Conservation (phyloP, 2,329 filamentous ascomycete species). For the Exophiala oligosperma region DNA sequence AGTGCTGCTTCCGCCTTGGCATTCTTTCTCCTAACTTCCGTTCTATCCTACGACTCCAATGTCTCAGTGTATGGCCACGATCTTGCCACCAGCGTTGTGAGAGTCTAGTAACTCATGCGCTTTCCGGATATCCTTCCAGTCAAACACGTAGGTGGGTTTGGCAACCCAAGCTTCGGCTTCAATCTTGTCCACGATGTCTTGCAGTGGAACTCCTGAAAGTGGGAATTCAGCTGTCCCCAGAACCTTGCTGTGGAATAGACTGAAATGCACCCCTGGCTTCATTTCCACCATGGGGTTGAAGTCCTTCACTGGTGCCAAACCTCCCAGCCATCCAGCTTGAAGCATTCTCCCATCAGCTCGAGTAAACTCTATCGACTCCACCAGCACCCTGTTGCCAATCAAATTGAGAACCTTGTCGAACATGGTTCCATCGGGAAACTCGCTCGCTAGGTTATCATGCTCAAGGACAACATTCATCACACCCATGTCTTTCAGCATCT, state of each 20-base stretch:
- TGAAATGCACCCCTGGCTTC: conserved; percentile 48
- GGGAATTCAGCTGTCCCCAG: conserved; percentile 40
- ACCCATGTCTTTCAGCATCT: conserved; percentile 33
- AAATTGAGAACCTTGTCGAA: conserved; percentile 44
- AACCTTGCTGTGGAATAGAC: conserved; percentile 44
- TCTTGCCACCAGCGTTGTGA: conserved; percentile 37
- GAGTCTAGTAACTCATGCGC: conserved; percentile 38
- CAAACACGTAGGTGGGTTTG: conserved; percentile 37
- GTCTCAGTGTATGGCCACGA: conserved; percentile 28
- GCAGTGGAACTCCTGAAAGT: conserved; percentile 40
- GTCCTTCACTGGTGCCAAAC: conserved; percentile 39
- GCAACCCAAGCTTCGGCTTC: conserved; percentile 34
- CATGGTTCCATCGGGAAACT: conserved; percentile 18
- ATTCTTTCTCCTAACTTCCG: too few species aligned
- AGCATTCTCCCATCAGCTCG: conserved; percentile 39
- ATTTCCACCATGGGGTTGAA: conserved; percentile 49
- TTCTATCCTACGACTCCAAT: too few species aligned
- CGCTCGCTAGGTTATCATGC: conserved; percentile 22
- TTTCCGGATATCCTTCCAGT: conserved; percentile 35
- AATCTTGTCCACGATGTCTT: conserved; percentile 40
- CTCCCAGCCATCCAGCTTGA: conserved; percentile 44
- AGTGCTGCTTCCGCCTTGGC: too few species aligned
- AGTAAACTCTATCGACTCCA: conserved; percentile 41
- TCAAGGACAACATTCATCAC: conserved; percentile 33
- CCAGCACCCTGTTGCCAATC: conserved; percentile 40